Evolutionary conservation across 345 rosid species (phyloP).

Genomic region (Clausena lansium): DNA sequence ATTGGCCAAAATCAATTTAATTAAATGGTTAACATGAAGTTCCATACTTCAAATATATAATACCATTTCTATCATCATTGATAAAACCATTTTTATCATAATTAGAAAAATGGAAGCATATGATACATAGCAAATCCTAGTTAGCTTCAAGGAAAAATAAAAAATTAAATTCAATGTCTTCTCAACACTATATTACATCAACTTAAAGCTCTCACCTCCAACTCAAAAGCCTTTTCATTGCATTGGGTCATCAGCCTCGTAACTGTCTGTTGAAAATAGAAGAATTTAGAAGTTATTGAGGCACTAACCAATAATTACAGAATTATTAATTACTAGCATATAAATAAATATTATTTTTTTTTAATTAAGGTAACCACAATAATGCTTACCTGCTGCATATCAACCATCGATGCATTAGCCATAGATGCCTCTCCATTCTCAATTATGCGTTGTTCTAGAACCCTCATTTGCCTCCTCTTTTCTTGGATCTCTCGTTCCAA

Average conservation of each 20-base stretch:
- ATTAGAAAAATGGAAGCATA: neutral
- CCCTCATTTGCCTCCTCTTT: constrained; percentile 86
- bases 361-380: neutral
- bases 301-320: neutral
- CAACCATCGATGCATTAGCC: constrained; percentile 84
- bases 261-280: constrained; percentile 61
- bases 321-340: neutral
- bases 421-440: constrained; percentile 95
- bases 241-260: constrained; percentile 91
- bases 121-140: neutral
- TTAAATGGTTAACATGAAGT: constrained; percentile 10
- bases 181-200: neutral
- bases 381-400: constrained; percentile 91
- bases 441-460: constrained; percentile 75
- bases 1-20: constrained; percentile 26
- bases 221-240: constrained; percentile 93
- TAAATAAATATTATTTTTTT: neutral
- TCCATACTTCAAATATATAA: neutral
- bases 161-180: neutral
- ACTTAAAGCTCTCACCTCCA: constrained; percentile 61
- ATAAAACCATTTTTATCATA: neutral
- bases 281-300: constrained; percentile 17
- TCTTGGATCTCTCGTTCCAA: constrained; percentile 89
- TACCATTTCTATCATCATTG: neutral
- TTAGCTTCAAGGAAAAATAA: constrained; percentile 2